These are phyloP conservation scores for Epichloe coenophiala DNA, from an alignment of 2,329 filamentous ascomycete species.

Conservation along the genomic window DNA sequence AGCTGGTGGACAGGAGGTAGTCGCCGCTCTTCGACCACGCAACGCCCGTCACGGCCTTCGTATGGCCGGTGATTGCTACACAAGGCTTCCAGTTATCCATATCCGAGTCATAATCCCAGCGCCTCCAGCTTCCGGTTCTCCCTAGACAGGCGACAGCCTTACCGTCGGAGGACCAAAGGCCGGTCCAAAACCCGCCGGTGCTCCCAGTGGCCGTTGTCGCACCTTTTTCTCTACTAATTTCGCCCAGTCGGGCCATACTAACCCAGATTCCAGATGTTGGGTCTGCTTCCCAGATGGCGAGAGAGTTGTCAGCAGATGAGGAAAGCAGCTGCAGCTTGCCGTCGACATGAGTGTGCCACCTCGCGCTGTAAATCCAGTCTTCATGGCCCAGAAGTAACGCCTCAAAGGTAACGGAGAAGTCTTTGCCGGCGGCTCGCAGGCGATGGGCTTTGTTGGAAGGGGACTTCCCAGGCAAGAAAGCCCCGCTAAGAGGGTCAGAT, in stretches of 20 bases:
- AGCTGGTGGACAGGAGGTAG: conserved; percentile 78
- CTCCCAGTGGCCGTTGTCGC: conserved; percentile 94
- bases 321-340: conserved; percentile 62
- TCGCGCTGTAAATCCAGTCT: conserved; percentile 91
- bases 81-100: conserved; percentile 62
- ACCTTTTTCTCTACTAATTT: conserved; percentile 89
- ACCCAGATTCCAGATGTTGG: conserved; percentile 79
- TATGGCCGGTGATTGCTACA: conserved; percentile 72
- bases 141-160: conserved; percentile 67
- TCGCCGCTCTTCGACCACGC: conserved; percentile 72
- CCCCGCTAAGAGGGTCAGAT: conserved; percentile 43
- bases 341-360: conserved; percentile 48
- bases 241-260: conserved; percentile 70
- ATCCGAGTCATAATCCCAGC: conserved; percentile 55
- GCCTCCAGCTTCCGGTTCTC: conserved; percentile 83
- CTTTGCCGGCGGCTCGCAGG: conserved; percentile 45
- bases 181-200: conserved; percentile 92
- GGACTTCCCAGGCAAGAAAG: conserved; percentile 52
- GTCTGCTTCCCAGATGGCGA: conserved; percentile 87
- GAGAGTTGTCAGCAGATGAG: conserved; percentile 86
- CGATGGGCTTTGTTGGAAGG: conserved; percentile 82
- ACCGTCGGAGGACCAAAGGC: conserved; percentile 76
- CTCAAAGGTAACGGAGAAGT: conserved; percentile 82
- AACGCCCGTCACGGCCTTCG: conserved; percentile 65
- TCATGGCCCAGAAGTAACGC: conserved; percentile 89